phyloP scores from a whole-genome alignment of 2,329 filamentous ascomycete species.

The Lasiodiplodia sp. region DNA sequence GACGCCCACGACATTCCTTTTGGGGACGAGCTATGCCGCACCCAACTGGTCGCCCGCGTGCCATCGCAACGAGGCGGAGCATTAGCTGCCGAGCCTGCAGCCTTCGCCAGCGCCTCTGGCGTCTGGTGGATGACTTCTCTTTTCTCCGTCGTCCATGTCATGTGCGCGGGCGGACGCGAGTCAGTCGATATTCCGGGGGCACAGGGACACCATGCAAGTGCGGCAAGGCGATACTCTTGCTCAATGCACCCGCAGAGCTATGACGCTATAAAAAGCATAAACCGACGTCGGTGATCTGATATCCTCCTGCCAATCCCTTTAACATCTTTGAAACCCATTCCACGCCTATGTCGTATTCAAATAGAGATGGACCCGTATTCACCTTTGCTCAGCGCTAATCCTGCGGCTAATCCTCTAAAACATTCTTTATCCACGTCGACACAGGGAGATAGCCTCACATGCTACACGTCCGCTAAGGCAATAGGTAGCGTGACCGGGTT shows the following conservation, averaged over 20 bases:
- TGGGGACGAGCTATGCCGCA: not conserved
- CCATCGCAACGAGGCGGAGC: conserved; percentile 5
- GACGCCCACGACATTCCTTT: conserved; percentile 9
- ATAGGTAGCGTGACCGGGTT: not conserved
- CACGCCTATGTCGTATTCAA: not conserved
- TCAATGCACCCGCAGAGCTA: conserved; percentile 7
- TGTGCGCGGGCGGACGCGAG: not conserved
- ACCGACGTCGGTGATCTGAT: conserved; percentile 1
- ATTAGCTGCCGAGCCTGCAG: conserved; percentile 5
- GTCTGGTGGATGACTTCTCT: not conserved
- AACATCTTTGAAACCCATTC: not conserved
- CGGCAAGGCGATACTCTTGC: conserved; percentile 19
- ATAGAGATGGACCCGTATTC: not conserved
- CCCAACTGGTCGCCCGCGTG: not conserved
- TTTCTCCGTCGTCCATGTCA: not conserved
- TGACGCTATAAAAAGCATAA: conserved; percentile 27
- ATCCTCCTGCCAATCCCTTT: not conserved
- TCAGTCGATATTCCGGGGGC: conserved; percentile 17
- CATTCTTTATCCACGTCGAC: not conserved
- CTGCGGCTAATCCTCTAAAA: not conserved
- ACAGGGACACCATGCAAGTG: conserved; percentile 13
- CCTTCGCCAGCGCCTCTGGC: not conserved
- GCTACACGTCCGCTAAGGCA: not conserved
- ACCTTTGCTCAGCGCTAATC: not conserved
- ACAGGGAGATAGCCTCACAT: not conserved